These are phyloP conservation scores for Hyaloscypha hepaticicola DNA, from an alignment of 495 filamentous ascomycete species.

Conservation along the genomic window DNA sequence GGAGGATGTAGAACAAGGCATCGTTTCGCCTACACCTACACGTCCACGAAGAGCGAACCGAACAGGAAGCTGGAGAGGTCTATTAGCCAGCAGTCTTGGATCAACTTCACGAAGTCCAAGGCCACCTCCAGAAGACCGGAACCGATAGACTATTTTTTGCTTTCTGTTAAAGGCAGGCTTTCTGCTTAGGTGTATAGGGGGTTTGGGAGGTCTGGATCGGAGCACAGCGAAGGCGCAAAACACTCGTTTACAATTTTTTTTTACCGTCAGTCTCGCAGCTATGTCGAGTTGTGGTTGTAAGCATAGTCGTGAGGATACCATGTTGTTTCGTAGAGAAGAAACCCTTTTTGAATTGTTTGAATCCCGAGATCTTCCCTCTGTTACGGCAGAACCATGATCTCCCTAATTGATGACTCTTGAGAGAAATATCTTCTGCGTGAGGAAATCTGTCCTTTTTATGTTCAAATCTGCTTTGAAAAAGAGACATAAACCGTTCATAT, in stretches of 20 bases:
- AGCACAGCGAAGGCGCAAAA: conserved; percentile 34
- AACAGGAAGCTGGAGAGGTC: conserved; percentile 24
- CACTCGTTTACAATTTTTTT: conserved; percentile 29
- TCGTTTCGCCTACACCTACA: conserved; percentile 6
- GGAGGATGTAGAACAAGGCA: conserved; percentile 29
- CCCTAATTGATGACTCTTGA: too few species aligned
- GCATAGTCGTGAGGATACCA: conserved; percentile 24
- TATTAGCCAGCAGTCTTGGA: conserved; percentile 26
- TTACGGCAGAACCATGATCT: neutral
- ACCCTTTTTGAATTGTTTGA: conserved; percentile 11
- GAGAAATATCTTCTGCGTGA: too few species aligned
- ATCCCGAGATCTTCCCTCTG: neutral
- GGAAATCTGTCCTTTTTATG: too few species aligned
- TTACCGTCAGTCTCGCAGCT: neutral
- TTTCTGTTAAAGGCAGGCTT: conserved; percentile 3
- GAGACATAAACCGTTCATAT: too few species aligned
- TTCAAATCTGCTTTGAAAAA: too few species aligned
- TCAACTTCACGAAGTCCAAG: conserved; percentile 21
- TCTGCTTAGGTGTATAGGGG: conserved; percentile 30
- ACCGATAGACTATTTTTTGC: conserved; percentile 18
- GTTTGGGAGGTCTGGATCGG: conserved; percentile 24
- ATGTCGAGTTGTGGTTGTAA: conserved; percentile 15
- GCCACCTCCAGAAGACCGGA: conserved; percentile 26
- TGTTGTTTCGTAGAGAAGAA: conserved; percentile 19
- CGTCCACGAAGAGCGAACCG: conserved; percentile 12